Evolutionary conservation across 2,329 filamentous ascomycete genomes (phyloP).

Genomic region (Fusarium sp.): DNA sequence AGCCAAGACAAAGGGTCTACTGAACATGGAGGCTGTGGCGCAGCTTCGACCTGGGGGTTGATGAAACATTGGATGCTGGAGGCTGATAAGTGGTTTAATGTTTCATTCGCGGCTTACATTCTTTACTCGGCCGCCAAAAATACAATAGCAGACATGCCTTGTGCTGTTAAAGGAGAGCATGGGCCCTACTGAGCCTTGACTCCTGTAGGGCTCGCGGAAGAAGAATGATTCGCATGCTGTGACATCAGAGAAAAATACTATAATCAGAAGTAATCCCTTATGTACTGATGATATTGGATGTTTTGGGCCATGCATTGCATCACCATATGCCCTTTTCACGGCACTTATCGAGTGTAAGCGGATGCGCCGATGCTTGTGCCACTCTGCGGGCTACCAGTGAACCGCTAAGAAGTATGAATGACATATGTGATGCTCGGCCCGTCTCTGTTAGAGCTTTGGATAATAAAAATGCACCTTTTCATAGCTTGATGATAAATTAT

Average conservation of each 20-base stretch:
- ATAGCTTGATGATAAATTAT: constrained; percentile 28
- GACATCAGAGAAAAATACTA: not conserved
- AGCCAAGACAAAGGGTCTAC: constrained; percentile 30
- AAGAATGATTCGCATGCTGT: not conserved
- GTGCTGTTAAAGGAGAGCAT: not conserved
- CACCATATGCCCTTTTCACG: not conserved
- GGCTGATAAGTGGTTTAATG: not conserved
- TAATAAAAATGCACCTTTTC: constrained; percentile 9
- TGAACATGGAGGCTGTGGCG: constrained; percentile 15
- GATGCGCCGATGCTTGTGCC: constrained; percentile 13
- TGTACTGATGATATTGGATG: not conserved
- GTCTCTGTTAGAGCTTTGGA: constrained; percentile 1
- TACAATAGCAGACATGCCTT: not conserved
- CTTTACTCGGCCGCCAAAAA: no score
- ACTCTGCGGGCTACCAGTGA: constrained; percentile 1
- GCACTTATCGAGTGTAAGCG: not conserved
- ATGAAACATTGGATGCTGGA: constrained; percentile 8
- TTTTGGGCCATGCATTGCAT: not conserved
- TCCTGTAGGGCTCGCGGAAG: constrained; percentile 5
- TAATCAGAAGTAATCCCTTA: not conserved
- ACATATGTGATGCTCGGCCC: not conserved
- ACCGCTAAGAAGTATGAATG: not conserved
- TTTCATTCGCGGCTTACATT: not conserved
- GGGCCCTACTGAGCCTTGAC: not conserved
- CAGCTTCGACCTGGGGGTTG: constrained; percentile 4